A percentile compares a stretch with the other conserved stretches of the same genome.
These are phyloP conservation scores for Penicillium malachiteum DNA, from an alignment of 495 filamentous ascomycete genomes.

Conservation along the genomic window DNA sequence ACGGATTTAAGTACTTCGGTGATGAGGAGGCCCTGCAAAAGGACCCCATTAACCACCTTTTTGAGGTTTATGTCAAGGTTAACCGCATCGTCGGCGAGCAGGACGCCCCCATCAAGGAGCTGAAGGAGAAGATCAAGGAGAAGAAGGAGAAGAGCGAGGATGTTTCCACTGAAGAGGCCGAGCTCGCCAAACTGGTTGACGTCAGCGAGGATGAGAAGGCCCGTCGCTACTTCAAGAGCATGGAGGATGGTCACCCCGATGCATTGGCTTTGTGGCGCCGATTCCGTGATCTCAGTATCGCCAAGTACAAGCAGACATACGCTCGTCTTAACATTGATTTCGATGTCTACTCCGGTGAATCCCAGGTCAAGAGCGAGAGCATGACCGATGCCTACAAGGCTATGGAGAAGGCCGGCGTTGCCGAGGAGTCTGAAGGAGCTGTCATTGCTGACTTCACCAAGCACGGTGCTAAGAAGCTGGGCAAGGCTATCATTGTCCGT, in stretches of 20 bases:
- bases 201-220: slow-evolving; percentile 64
- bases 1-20: slow-evolving; percentile 65
- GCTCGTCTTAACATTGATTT: slow-evolving; percentile 87
- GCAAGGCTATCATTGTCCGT: slow-evolving; percentile 66
- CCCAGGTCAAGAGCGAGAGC: slow-evolving; percentile 78
- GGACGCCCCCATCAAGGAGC: slow-evolving; percentile 55
- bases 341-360: slow-evolving; percentile 92
- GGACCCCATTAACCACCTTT: slow-evolving; percentile 68
- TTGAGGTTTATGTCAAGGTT: slow-evolving; percentile 68
- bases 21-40: slow-evolving; percentile 57
- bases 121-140: slow-evolving; percentile 53
- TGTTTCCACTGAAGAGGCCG: slow-evolving; percentile 43
- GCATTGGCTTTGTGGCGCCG: slow-evolving; percentile 79
- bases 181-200: slow-evolving; percentile 53
- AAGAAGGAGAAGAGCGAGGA: slow-evolving; percentile 52
- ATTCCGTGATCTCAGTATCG: slow-evolving; percentile 88
- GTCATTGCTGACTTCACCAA: slow-evolving; percentile 85
- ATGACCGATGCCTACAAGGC: slow-evolving; percentile 65
- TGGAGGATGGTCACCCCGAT: slow-evolving; percentile 77
- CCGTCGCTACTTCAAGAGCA: slow-evolving; percentile 83
- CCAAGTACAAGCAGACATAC: slow-evolving; percentile 79
- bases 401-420: slow-evolving; percentile 70
- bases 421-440: slow-evolving; percentile 83
- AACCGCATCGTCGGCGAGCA: slow-evolving; percentile 53
- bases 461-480: slow-evolving; percentile 65